Base-by-base conservation (phyloP, 257 asterid species). In the Nicotiana knightiana region DNA sequence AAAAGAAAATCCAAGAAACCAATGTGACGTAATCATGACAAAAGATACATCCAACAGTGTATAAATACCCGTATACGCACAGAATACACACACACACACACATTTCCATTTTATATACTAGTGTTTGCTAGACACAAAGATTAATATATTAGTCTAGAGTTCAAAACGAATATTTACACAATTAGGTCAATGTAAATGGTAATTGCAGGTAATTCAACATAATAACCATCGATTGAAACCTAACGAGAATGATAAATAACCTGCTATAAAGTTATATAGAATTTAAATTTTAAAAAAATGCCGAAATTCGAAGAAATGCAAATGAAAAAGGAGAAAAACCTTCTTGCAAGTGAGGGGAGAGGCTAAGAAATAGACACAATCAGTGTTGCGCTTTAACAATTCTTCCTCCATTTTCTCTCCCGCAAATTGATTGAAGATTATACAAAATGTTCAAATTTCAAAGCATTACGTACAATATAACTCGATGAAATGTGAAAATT, bases 321-420 rank as follows among this genome's bases (percentile, higher is more conserved):
- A 18, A 54, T 76, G 71, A 26, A 24, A 30, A 37, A 0, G 4
- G 18, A 3, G 55, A 28, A 77, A 76, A 64, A 93, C 98, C 98
- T 93, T 95, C 85, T 95, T 95, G 95, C 98, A 95, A 82, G 98
- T 95, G 84, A 95, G 90, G 81, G 98, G 98, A 16, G 98, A 95
- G 3, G 98, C 98, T 13, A 95, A 90, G 86, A 95, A 95, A 91
- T 95, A 95, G 57, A 95, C 97, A 84, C 98, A 93, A 84, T 95
- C 98, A 63, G 98, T 93, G 89, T 89, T 92, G 43, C 94, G 86
- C 87, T 90, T 95, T 57, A 84, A 89, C 77, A 89, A 90, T 81
- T 90, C 97, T 65, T 93, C 98, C 76, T 90, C 95, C 87, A 83
- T 85, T 84, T 39, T 3, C 1, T 9, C 35, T 21, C n/a, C 15